Evolutionary conservation across 768 basidiomycete genomes (phyloP), one percentile per base, ranked within the genome.

Genomic region (Rhizopogon vinicolor): DNA sequence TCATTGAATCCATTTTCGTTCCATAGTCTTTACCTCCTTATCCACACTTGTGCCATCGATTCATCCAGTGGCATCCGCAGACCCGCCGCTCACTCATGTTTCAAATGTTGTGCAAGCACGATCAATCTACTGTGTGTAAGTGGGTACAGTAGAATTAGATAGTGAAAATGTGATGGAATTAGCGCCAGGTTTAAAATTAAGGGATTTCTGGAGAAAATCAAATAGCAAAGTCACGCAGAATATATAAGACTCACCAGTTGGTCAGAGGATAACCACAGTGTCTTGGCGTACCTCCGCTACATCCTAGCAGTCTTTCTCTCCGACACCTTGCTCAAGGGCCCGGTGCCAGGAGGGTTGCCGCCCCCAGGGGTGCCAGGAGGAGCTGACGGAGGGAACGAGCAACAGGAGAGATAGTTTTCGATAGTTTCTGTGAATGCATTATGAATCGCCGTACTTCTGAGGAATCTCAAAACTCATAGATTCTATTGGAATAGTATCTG

Each of bases 151-250:
- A 1, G 90, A 85, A 3, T 89, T 81, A 13, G 91, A 90, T 40
- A 98, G 81, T 1, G 94, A 95, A 68, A 98, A 99, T 0, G 94
- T 93, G 58, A 98, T 88, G 2, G 87, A 80, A 64, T 99, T 99
- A 1, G 93, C 78, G 3, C 97, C 96, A 29, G 88, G 77, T 65
- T 89, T 90, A 59, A 98, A 74, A 46, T 90, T 79, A 25, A 98
- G 78, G 9, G 80, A 76, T 90, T 93, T 94, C 93, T 95, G 65
- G 13, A 40, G 28, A 41, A 50, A 50, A 16, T 42, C 31, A 52
- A 31, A 16, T 13, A 25, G 43, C 16, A 29, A 5, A 51, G 13
- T 18, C 9, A 12, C n/a, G 55, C 40, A 3, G 40, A 14, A 33
- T 29, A 28, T n/a, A 46, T 0, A 5, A 25, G 10, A 72, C 85